Conservation (phyloP, 345 rosid genomes). For the Eucalyptus marginata region DNA sequence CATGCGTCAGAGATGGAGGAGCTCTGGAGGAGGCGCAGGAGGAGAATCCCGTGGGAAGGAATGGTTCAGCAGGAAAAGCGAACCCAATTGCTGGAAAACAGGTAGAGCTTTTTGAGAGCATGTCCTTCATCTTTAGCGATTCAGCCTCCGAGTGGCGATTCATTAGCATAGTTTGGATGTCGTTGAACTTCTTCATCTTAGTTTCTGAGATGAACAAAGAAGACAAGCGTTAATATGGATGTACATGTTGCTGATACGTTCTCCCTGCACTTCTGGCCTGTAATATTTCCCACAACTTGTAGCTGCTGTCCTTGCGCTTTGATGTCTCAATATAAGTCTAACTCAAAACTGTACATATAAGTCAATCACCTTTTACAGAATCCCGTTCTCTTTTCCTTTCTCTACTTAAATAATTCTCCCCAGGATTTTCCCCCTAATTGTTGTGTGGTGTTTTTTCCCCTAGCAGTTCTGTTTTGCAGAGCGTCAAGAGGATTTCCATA, state of each 20-base stretch:
- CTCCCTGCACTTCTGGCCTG: neutral
- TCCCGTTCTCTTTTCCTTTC: neutral
- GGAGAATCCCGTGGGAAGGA: neutral
- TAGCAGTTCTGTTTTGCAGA: neutral
- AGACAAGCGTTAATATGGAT: neutral
- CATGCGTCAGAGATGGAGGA: neutral
- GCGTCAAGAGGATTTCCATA: neutral
- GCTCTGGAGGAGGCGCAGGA: neutral
- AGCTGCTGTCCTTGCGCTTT: too few species aligned
- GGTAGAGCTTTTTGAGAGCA: neutral
- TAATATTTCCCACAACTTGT: too few species aligned
- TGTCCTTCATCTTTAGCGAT: neutral
- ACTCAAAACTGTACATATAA: too few species aligned
- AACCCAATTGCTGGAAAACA: neutral
- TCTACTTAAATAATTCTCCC: neutral
- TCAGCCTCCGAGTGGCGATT: neutral
- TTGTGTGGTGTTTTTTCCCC: neutral
- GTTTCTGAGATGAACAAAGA: neutral
- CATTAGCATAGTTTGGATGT: neutral
- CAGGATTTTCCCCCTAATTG: neutral
- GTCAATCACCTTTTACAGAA: neutral
- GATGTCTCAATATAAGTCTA: too few species aligned
- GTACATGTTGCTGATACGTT: neutral
- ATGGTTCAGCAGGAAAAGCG: neutral
- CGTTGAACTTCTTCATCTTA: neutral